Base-by-base conservation (phyloP, 768 basidiomycete genomes). In the Auricularia heimuer region DNA sequence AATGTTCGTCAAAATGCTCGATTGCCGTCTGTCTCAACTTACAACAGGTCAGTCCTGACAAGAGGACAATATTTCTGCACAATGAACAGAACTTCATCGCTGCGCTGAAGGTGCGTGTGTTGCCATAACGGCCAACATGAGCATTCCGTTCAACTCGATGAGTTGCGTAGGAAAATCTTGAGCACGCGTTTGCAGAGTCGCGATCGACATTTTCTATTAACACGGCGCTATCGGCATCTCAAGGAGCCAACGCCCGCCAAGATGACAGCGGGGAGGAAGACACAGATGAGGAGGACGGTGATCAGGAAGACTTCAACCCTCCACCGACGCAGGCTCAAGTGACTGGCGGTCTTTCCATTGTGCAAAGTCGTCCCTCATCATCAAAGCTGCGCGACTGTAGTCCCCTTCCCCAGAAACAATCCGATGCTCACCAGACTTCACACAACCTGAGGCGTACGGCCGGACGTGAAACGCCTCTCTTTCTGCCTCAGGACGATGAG, bases 21-120 rank as follows among this genome's bases (percentile, higher is more conserved):
- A 42, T 42, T 42, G 12, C 1, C 12, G 39, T 14, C 12, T 7
- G 11, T 4, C 47, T 51, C 14, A 51, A 18, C 47, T 21, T 18
- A 18, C 16, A 18, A 6, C 47, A 51, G 47, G 47, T 51, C 47
- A 51, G 47, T 51, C 96, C 97, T 0, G 97, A 98, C 77, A 99
- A 98, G 72, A 83, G 96, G n/a, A 95, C 93, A 0, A 89, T 98
- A 44, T 87, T 97, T 62, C 71, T 99, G 11, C 94, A 98, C 69
- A 87, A 87, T 72, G 96, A 99, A 73, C 80, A 79, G 11, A 89
- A 88, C 66, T 75, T 99, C 18, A 80, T 98, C 0, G 76, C 83
- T 2, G 85, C 87, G 0, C 80, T 98, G 47, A 94, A 91, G 78
- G 93, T 93, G 63, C 14, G 74, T 58, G 16, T 58, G 39, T 63